Evolutionary conservation across 2,329 filamentous ascomycete species (phyloP), one percentile per base, ranked within the genome.

Genomic region (Calonectria multiphialidica): DNA sequence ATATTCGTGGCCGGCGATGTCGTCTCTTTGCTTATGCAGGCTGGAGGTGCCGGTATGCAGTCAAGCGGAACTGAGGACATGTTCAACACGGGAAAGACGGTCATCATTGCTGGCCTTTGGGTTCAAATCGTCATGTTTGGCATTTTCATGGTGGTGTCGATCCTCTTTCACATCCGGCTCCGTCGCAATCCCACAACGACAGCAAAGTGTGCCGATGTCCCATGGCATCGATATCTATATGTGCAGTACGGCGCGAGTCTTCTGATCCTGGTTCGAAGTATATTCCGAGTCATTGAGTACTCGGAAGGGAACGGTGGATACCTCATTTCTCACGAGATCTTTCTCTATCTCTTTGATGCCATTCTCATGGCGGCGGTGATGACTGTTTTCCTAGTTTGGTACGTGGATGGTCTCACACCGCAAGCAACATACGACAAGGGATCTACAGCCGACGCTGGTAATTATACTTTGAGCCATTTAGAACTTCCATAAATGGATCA

Each of bases 101-200:
- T 92, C 61, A 87, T 92, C 21, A 80, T 92, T 9, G 87, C 75
- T 1, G 91, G 91, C 2, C 82, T 93, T 2, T 79, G 88, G 37
- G 79, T 92, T 15, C 91, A 93, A 77, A 84, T 93, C 25, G 50
- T 89, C 50, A 86, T 89, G 68, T 92, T 93, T 71, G 85, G 57
- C n/a, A 9, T 63, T 10, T 69, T 69, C 45, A 28, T 69, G 12
- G 5, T 63, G 10, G 50, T 49, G 6, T 30, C 47, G 2, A 18
- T 55, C 25, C 1, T 63, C 13, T 69, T 69, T 10, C 57, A 69
- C 15, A 12, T 47, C n/a, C 66, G 66, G 16, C 28, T 47, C 7
- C 18, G 18, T 18, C 28, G 21, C 16, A 23, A 33, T 12, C 57
- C 30, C 12, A 40, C 47, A 13, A 21, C 15, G 1, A 30, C 18